Conservation (phyloP, 2,329 filamentous ascomycete genomes). For the Xylariales sp. region DNA sequence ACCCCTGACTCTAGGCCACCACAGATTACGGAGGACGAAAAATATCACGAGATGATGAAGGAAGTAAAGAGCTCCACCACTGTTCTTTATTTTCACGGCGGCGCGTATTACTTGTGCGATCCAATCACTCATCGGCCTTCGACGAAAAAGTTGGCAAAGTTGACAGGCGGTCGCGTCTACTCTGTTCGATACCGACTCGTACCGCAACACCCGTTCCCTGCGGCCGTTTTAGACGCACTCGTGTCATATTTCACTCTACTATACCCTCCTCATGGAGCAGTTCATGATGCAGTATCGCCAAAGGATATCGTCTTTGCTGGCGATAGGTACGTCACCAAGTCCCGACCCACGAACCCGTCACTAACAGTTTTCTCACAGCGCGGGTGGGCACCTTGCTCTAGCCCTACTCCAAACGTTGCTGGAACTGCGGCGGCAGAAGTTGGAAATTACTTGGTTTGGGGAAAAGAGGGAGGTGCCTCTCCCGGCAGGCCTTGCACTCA, state of each 20-base stretch:
- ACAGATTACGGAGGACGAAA: slow-evolving; percentile 54
- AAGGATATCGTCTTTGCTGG: slow-evolving; percentile 66
- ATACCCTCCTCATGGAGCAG: slow-evolving; percentile 63
- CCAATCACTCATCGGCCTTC: slow-evolving; percentile 60
- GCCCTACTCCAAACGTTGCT: slow-evolving; percentile 65
- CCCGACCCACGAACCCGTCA: too few relatives aligned
- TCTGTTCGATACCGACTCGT: slow-evolving; percentile 70
- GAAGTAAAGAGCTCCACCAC: slow-evolving; percentile 61
- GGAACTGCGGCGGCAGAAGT: slow-evolving; percentile 47
- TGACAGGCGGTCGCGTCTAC: slow-evolving; percentile 64
- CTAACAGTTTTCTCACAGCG: slow-evolving; percentile 35
- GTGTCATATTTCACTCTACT: slow-evolving; percentile 69
- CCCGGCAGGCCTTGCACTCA: slow-evolving; percentile 59
- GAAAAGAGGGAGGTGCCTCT: slow-evolving; percentile 54
- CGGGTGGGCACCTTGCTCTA: slow-evolving; percentile 67
- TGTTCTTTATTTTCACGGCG: slow-evolving; percentile 71
- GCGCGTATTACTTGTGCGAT: slow-evolving; percentile 69
- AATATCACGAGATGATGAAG: slow-evolving; percentile 60
- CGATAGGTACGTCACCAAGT: slow-evolving; percentile 50
- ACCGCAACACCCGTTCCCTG: slow-evolving; percentile 70
- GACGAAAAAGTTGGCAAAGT: slow-evolving; percentile 57
- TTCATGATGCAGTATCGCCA: slow-evolving; percentile 61
- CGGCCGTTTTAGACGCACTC: slow-evolving; percentile 68
- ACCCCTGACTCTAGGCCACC: slow-evolving; percentile 46
- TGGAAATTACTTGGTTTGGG: slow-evolving; percentile 57